These are phyloP conservation scores for Paramecium caudatum DNA, from an alignment of 73 alveolate genomes.

Conservation along the genomic window DNA sequence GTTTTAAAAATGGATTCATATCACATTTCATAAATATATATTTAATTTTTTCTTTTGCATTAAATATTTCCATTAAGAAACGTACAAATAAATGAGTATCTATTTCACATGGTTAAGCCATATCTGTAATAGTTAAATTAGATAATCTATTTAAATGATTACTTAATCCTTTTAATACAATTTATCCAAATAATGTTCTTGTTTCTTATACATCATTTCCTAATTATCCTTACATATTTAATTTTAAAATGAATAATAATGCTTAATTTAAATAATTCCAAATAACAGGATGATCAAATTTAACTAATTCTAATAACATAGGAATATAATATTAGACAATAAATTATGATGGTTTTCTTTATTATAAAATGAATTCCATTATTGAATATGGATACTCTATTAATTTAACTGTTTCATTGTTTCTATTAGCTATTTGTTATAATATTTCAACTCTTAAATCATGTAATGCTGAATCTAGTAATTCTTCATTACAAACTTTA, in stretches of 20 bases:
- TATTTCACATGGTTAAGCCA: conserved; percentile 24
- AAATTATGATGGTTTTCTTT: conserved; percentile 20
- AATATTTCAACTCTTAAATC: not conserved
- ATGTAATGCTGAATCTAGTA: not conserved
- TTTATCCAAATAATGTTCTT: conserved; percentile 26
- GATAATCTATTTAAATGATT: conserved; percentile 23
- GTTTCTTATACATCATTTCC: conserved; percentile 24
- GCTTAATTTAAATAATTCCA: conserved; percentile 58
- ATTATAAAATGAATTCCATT: not conserved
- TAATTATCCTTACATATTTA: conserved; percentile 20
- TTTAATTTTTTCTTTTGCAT: not conserved
- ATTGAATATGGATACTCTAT: conserved; percentile 61
- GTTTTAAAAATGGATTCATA: conserved; percentile 27
- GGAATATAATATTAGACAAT: conserved; percentile 3
- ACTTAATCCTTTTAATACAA: not conserved
- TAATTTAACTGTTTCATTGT: conserved; percentile 41
- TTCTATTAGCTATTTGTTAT: conserved; percentile 34
- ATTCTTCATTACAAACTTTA: not conserved
- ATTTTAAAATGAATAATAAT: not conserved
- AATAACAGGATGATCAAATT: conserved; percentile 42
- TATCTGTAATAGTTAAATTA: not conserved
- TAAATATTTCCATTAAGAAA: not conserved
- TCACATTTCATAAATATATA: not conserved
- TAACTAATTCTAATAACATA: conserved; percentile 14
- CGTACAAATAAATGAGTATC: conserved; percentile 28